Conservation (phyloP, 139 green algal species). For the Zygnema cylindricum region DNA sequence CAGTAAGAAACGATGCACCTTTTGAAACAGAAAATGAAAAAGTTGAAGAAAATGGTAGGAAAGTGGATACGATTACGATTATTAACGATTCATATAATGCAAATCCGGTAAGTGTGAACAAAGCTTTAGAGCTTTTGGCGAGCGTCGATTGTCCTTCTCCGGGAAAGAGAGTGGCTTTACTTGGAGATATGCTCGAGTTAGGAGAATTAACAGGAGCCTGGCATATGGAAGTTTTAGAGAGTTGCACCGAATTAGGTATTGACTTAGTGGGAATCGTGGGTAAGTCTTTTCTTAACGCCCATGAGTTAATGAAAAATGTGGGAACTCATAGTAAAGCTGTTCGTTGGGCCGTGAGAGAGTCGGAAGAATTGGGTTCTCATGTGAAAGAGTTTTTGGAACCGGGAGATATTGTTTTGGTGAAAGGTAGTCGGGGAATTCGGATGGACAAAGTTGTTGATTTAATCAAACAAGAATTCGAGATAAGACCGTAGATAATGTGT, state of each 20-base stretch:
- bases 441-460: slow-evolving; percentile 20
- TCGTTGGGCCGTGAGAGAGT: not conserved
- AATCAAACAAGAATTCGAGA: not conserved
- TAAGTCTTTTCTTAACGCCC: not conserved
- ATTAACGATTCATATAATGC: slow-evolving; percentile 49
- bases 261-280: not conserved
- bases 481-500: not conserved
- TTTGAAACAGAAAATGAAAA: not conserved
- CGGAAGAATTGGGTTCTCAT: not conserved
- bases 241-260: slow-evolving; percentile 5
- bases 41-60: not conserved
- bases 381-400: not conserved
- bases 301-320: not conserved
- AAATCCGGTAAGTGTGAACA: slow-evolving; percentile 27
- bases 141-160: not conserved
- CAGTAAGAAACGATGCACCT: not conserved
- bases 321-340: not conserved
- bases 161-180: slow-evolving; percentile 3
- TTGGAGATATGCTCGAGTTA: slow-evolving; percentile 51
- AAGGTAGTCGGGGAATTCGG: slow-evolving; percentile 30
- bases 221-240: not conserved
- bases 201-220: not conserved
- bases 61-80: slow-evolving; percentile 11
- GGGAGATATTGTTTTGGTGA: slow-evolving; percentile 44
- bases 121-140: slow-evolving; percentile 41